phyloP scores from a whole-genome alignment of 129 eudicot genomes.

The Mikania micrantha region DNA sequence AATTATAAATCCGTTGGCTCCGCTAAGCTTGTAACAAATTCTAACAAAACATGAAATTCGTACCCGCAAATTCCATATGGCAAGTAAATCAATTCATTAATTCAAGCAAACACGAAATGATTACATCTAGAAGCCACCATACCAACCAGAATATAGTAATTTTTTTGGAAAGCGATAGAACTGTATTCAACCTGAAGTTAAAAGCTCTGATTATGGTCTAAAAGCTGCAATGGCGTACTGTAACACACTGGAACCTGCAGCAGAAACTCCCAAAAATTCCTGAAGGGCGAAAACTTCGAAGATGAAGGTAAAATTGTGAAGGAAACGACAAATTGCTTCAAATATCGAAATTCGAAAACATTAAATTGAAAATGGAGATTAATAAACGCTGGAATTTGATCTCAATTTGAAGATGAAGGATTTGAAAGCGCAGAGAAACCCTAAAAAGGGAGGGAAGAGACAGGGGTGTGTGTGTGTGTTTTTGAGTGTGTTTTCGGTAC shows the following conservation, averaged over 20 bases:
- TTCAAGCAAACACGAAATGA: slow-evolving; percentile 8
- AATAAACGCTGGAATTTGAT: neutral
- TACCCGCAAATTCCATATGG: too few relatives aligned
- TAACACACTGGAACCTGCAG: neutral
- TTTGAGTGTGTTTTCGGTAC: slow-evolving; percentile 29
- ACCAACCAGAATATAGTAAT: neutral
- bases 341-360: slow-evolving; percentile 5
- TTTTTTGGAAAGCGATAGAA: neutral
- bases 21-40: too few relatives aligned
- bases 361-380: neutral
- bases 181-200: slow-evolving; percentile 20
- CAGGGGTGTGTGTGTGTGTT: slow-evolving; percentile 10
- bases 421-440: slow-evolving; percentile 24
- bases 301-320: slow-evolving; percentile 1
- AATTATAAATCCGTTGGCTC: too few relatives aligned
- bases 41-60: neutral
- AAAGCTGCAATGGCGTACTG: slow-evolving; percentile 11
- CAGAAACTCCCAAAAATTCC: slow-evolving; percentile 3
- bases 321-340: slow-evolving; percentile 14
- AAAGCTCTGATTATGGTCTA: slow-evolving; percentile 14
- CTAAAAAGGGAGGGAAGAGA: slow-evolving; percentile 26
- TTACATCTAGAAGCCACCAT: neutral
- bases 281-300: slow-evolving; percentile 22
- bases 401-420: neutral
- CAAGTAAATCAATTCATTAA: neutral